Percentiles rank a stretch among this genome's conserved stretches.
These are phyloP conservation scores for Pterocarpus santalinus DNA, from an alignment of 306 rosid species.

Conservation along the genomic window DNA sequence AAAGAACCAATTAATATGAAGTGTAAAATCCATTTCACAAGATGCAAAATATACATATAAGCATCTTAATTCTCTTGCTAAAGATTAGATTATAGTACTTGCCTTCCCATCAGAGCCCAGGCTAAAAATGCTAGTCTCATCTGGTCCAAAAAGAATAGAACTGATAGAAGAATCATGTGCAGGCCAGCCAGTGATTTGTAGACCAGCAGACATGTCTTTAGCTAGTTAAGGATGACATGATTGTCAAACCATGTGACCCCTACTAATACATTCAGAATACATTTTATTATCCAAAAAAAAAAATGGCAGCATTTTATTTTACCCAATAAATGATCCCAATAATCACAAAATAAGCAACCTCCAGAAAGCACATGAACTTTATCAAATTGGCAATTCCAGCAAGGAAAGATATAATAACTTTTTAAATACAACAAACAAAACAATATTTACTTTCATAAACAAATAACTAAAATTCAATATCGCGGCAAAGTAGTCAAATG, in stretches of 20 bases:
- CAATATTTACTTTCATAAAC: neutral
- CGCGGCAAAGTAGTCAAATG: conserved; percentile 21
- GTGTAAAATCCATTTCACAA: conserved; percentile 25
- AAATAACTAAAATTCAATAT: conserved; percentile 17
- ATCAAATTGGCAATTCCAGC: conserved; percentile 1
- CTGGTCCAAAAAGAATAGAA: conserved; percentile 95
- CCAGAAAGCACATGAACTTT: conserved; percentile 35
- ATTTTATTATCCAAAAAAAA: neutral
- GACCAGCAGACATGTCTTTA: conserved; percentile 94
- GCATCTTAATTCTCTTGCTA: conserved; percentile 12
- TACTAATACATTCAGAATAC: conserved; percentile 3
- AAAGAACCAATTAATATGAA: conserved; percentile 33
- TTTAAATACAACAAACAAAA: conserved; percentile 16
- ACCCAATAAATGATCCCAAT: conserved; percentile 19
- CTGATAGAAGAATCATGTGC: conserved; percentile 96
- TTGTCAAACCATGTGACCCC: conserved; percentile 18
- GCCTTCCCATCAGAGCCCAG: conserved; percentile 94
- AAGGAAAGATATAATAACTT: conserved; percentile 12
- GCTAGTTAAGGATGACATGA: conserved; percentile 63
- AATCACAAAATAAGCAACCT: conserved; percentile 5
- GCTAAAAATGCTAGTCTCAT: conserved; percentile 97
- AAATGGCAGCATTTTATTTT: conserved; percentile 29
- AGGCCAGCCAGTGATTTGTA: conserved; percentile 99
- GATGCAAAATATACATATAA: neutral
- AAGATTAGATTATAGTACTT: conserved; percentile 48